Base-by-base conservation (phyloP, 768 basidiomycete species). In the Naganishia antarctica region DNA sequence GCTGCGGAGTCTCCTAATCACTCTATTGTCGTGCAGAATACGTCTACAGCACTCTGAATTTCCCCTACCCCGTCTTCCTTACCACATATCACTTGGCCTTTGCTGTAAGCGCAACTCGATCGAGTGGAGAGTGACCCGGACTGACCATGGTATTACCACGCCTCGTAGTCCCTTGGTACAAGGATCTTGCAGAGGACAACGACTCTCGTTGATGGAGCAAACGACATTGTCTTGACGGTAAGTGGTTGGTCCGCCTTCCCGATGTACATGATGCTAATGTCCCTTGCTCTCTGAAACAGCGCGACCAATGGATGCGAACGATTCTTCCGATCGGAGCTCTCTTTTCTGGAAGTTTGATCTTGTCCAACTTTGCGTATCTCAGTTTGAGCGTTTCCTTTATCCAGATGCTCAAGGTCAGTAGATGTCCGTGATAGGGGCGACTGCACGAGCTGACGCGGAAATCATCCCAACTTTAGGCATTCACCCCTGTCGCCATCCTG, bases 271-370 rank as follows among this genome's bases (percentile, higher is more conserved):
- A n/a, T n/a, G n/a, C n/a, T n/a, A n/a, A n/a, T n/a, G n/a, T n/a
- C 4, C 47, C 37, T 3, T 59, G 13, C 43, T 25, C 28, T 7
- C 28, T 18, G 18, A 1, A 48, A 26, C 65, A 76, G 75, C 70
- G 76, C 26, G 76, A 77, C 45, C 65, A 74, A 65, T 96, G 90
- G 78, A 66, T 89, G 43, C 83, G 84, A 65, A 89, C 88, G 32
- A 98, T 99, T 70, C 82, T 98, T 12, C 96, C 96, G 34, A 96
- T 98, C 68, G 93, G 93, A 34, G 75, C 92, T 25, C 84, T 99
- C 64, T 98, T 98, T 83, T 90, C 88, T 45, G 96, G 87, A 32
- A 90, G 88, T 68, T 84, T 99, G 61, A 86, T 98, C 73, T 82
- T 93, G 64, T 88, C 86, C 80, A 99, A 99, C 79, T 90, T 88